Evolutionary conservation across 331 rosid genomes (phyloP), one percentile per base, ranked within the genome.

Genomic region (Malus hybrid): DNA sequence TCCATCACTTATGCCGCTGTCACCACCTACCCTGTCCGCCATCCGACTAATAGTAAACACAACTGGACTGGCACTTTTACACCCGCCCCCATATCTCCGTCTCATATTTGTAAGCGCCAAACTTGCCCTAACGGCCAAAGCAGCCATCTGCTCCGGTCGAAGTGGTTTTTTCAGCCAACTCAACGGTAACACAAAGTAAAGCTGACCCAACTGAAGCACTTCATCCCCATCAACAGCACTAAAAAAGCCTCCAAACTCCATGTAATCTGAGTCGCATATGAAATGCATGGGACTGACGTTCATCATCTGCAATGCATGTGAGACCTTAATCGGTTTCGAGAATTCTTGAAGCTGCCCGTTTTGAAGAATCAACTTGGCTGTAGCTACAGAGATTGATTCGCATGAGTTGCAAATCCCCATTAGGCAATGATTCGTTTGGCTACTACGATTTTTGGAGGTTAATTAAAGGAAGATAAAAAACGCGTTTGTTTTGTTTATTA

Each of bases 121-220:
- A 31, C 67, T 80, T 12, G 76, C 83, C 79, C 72, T 74, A 33
- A 69, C 59, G 10, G 79, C 79, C 71, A 80, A 54, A 19, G 72
- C 79, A 2, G 79, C 80, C 76, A 80, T 74, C 67, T 80, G 72
- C 72, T 74, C 72, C 6, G 67, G 54, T n/a, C 7, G 79, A 61
- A 80, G 56, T 4, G 72, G 72, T 9, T 31, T 59, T 20, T 75
- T 75, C 76, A 80, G 10, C 69, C 76, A 69, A 33, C 34, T 54
- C 48, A 54, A 52, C 27, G 80, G 83, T 71, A 74, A 39, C 50
- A 69, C 55, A 28, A 80, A 80, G 24, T 80, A 74, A 7, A 80
- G 79, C 68, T 69, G 83, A 50, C 83, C 83, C 2, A 74, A 32
- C 61, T 80, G 83, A 68, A 80, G 76, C 72, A 74, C 80, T n/a